These are phyloP conservation scores for Colletotrichum coccodes DNA, from an alignment of 2,329 filamentous ascomycete species.

Conservation along the genomic window DNA sequence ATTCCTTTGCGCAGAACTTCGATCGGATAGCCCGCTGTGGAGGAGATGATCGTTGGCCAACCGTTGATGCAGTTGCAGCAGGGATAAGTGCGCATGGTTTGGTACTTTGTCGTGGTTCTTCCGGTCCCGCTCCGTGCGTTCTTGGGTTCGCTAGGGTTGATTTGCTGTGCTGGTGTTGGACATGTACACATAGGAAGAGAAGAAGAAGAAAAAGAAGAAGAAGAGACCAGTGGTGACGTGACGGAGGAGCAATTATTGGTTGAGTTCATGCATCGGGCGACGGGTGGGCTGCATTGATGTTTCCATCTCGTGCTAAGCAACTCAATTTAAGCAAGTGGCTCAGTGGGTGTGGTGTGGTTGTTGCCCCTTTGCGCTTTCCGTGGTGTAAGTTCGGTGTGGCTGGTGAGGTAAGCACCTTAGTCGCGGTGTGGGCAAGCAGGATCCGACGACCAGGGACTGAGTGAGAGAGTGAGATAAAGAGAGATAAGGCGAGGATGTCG, in stretches of 20 bases:
- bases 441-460: neutral
- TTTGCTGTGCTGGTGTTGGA: neutral
- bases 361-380: constrained; percentile 12
- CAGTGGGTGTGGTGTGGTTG: neutral
- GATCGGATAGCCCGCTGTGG: neutral
- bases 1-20: neutral
- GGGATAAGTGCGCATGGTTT: neutral
- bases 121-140: neutral
- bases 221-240: neutral
- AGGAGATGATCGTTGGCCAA: neutral
- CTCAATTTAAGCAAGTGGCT: neutral
- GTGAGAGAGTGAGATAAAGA: neutral
- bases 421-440: neutral
- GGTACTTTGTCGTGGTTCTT: neutral
- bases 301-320: neutral
- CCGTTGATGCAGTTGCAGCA: neutral
- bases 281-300: constrained; percentile 10
- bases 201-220: neutral
- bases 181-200: neutral
- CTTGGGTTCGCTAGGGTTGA: neutral
- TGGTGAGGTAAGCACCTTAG: neutral
- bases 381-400: neutral
- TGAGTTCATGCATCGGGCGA: constrained; percentile 19
- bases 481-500: constrained; percentile 16
- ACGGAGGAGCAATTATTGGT: neutral